phyloP scores from a whole-genome alignment of 441 rosid species.

The Erysimum pusillum region DNA sequence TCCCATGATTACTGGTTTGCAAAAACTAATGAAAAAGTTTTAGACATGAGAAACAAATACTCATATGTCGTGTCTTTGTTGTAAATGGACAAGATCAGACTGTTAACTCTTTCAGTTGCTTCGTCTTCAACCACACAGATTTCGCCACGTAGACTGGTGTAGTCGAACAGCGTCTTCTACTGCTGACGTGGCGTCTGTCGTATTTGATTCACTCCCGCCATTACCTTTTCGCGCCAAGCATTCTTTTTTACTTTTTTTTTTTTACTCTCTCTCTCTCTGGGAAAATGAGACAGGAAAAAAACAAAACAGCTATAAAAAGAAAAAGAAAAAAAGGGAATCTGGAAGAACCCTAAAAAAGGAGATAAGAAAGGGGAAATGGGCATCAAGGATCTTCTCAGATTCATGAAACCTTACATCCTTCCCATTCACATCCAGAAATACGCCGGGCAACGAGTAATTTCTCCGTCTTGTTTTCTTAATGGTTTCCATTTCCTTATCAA shows the following conservation, averaged over 20 bases:
- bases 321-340: background rate
- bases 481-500: background rate
- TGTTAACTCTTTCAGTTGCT: background rate
- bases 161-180: background rate
- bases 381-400: conserved; percentile 83
- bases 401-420: conserved; percentile 82
- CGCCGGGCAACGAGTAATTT: conserved; percentile 73
- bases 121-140: background rate
- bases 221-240: conserved; percentile 34
- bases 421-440: conserved; percentile 80
- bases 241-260: background rate
- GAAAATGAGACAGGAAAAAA: background rate
- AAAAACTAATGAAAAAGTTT: background rate
- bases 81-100: background rate
- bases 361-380: conserved; percentile 61
- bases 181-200: conserved; percentile 22
- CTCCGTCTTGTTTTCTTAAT: background rate
- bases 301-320: background rate
- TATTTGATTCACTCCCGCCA: conserved; percentile 41
- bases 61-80: background rate
- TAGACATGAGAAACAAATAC: background rate
- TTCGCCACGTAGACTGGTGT: background rate
- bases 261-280: conserved; percentile 54
- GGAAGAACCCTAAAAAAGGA: conserved; percentile 19
- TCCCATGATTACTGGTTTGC: background rate